Base-by-base conservation (phyloP, 768 basidiomycete genomes). In the Austroboletus eburneus region DNA sequence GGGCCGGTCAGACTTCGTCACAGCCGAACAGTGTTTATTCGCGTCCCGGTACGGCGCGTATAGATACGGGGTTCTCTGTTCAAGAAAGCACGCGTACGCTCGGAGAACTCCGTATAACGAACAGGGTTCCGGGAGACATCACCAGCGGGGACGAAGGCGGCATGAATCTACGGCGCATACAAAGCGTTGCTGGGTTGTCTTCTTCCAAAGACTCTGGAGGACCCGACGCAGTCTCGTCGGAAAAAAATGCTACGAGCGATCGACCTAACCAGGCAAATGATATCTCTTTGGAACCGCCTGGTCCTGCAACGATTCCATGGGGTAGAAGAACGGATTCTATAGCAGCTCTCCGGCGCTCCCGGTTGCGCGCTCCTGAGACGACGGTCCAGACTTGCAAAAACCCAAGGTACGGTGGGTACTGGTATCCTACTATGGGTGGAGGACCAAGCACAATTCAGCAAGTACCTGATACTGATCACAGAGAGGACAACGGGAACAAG, bases 81-180 rank as follows among this genome's bases (percentile, higher is more conserved):
- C 65, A 63, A 44, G 58, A 64, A 34, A 70, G 63, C 43, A 55
- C 55, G 27, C 56, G 57, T 32, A 69, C 72, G 3, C 65, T 79
- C 0, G 77, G 77, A 4, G 66, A 61, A 12, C 67, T 80, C 16
- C 72, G 69, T 38, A 71, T 81, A 39, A 65, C 75, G 22, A 80
- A 81, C 55, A 63, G 72, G 43, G 58, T 68, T 2, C 73, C 76
- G 8, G 78, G 74, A 6, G 78, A 80, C 41, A 44, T 68, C 37
- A 63, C 65, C 3, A 69, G 71, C 22, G 65, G 62, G 1, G 58
- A 60, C 33, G 65, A 67, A 27, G 68, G 69, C 39, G 63, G 61
- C 16, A 41, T 39, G 25, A 58, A 48, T 39, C 2, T 43, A 2
- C 24, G 42, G 16, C 45, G 45, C 16, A n/a, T 40, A 23, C 45